These are phyloP conservation scores for Limnanthes douglasii DNA, from an alignment of 345 rosid genomes.

Conservation along the genomic window DNA sequence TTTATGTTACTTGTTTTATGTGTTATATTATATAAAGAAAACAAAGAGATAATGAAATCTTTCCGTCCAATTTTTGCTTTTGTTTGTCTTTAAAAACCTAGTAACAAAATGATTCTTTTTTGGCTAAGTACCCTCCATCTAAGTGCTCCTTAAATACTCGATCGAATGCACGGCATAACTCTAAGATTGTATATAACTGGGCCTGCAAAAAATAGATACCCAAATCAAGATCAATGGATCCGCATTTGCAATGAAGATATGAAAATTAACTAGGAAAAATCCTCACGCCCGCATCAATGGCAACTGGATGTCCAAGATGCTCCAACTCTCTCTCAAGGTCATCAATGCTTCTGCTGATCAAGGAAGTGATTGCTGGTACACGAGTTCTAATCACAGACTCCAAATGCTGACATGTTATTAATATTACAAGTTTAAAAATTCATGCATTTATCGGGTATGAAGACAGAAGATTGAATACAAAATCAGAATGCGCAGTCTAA, in stretches of 20 bases:
- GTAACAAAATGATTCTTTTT: background rate
- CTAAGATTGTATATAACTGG: slow-evolving; percentile 51
- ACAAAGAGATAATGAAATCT: background rate
- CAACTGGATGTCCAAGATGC: slow-evolving; percentile 57
- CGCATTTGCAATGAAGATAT: background rate
- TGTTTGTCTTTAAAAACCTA: background rate
- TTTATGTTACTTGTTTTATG: background rate
- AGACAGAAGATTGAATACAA: too few relatives aligned
- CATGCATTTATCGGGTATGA: too few relatives aligned
- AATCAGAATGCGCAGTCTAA: background rate
- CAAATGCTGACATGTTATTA: slow-evolving; percentile 53
- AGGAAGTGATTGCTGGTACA: slow-evolving; percentile 45
- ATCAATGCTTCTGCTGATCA: slow-evolving; percentile 51
- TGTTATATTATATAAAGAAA: background rate
- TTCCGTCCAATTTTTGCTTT: background rate
- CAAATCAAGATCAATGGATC: background rate
- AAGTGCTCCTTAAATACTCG: slow-evolving; percentile 61
- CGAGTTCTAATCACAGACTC: slow-evolving; percentile 53
- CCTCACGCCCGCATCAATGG: slow-evolving; percentile 55
- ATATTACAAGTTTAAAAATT: too few relatives aligned
- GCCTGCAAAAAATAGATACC: slow-evolving; percentile 19
- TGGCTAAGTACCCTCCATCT: slow-evolving; percentile 50
- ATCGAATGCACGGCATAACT: slow-evolving; percentile 61
- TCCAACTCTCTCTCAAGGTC: slow-evolving; percentile 67
- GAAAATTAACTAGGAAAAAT: background rate